phyloP scores from a whole-genome alignment of 2,329 filamentous ascomycete genomes.

The Alternaria incomplexa region DNA sequence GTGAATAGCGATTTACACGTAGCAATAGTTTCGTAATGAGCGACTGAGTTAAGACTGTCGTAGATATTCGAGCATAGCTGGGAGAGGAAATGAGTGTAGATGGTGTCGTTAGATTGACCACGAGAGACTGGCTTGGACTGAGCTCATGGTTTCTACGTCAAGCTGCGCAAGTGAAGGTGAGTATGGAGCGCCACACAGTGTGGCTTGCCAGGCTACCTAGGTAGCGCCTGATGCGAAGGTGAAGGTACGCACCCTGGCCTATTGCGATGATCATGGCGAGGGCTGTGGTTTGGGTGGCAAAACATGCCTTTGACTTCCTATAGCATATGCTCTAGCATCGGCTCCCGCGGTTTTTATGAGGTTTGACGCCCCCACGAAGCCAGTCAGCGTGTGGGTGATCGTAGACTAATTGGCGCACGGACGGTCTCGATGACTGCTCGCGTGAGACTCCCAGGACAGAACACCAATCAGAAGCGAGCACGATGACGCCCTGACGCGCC shows the following conservation, averaged over 20 bases:
- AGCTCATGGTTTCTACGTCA: not conserved
- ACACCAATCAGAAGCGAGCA: conserved; percentile 16
- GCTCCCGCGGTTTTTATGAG: not conserved
- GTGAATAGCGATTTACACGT: not conserved
- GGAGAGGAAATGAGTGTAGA: not conserved
- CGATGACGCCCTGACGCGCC: conserved; percentile 21
- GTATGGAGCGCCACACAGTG: not conserved
- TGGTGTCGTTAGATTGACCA: not conserved
- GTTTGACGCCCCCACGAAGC: conserved; percentile 11
- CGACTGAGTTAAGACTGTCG: not conserved
- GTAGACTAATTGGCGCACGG: conserved; percentile 14
- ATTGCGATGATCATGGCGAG: not conserved
- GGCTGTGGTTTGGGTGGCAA: not conserved
- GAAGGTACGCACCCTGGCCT: conserved; percentile 8
- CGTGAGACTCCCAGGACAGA: conserved; percentile 20
- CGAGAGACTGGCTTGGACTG: not conserved
- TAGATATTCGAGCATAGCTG: not conserved
- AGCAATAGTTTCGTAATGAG: no score
- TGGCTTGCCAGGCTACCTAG: not conserved
- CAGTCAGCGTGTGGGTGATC: conserved; percentile 12
- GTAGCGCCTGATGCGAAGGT: conserved; percentile 9
- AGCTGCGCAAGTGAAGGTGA: conserved; percentile 17
- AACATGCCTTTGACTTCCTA: not conserved
- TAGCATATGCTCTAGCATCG: not conserved
- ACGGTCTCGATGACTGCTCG: conserved; percentile 17